phyloP scores from a whole-genome alignment of 371 early-diverging fungal species.

The Haplosporangium sp. region DNA sequence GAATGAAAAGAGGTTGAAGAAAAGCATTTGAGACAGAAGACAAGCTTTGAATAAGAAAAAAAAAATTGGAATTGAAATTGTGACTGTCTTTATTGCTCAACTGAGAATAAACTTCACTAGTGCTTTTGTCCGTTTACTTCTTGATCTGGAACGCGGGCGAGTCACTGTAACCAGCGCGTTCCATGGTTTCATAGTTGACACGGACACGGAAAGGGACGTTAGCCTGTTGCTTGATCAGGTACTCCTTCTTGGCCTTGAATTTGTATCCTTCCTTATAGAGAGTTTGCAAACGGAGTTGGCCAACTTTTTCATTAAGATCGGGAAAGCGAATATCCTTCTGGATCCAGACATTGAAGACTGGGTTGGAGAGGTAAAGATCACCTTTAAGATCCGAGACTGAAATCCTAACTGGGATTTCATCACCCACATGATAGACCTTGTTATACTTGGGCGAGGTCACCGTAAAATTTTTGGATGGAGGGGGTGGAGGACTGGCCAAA shows the following conservation, averaged over 20 bases:
- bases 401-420: conserved; percentile 17
- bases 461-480: conserved; percentile 7
- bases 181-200: background rate
- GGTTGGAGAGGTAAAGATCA: conserved; percentile 27
- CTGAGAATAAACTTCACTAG: background rate
- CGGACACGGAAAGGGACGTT: conserved; percentile 23
- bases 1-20: background rate
- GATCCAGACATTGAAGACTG: background rate
- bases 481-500: conserved; percentile 11
- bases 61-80: background rate
- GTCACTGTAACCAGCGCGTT: conserved; percentile 17
- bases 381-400: conserved; percentile 2
- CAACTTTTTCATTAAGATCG: conserved; percentile 16
- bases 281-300: background rate
- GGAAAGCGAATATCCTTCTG: conserved; percentile 33
- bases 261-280: conserved; percentile 20
- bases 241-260: conserved; percentile 19
- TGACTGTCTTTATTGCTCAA: background rate
- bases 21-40: background rate
- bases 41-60: no score
- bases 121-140: background rate
- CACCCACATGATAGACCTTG: conserved; percentile 21
- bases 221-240: conserved; percentile 18
- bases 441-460: conserved; percentile 7
- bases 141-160: conserved; percentile 15